Evolutionary conservation across 768 basidiomycete species (phyloP).

Genomic region (Russula brevipes): DNA sequence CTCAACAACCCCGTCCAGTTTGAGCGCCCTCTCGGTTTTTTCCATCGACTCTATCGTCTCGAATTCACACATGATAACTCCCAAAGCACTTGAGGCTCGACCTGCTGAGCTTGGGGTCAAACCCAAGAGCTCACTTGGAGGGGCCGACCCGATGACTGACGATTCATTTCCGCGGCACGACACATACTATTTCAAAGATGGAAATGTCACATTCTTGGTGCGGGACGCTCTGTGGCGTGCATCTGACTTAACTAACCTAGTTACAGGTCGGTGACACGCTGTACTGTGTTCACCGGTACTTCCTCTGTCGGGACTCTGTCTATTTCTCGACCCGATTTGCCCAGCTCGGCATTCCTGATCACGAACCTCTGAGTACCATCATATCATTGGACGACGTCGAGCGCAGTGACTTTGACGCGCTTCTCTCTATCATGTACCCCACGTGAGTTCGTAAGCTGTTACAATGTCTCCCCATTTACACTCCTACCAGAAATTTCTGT

Average conservation of each 20-base stretch:
- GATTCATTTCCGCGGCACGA: conserved; percentile 7
- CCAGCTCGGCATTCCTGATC: not conserved
- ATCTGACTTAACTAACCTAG: not conserved
- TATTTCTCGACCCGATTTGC: conserved; percentile 2
- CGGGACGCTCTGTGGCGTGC: not conserved
- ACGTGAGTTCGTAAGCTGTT: not conserved
- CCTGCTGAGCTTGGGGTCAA: not conserved
- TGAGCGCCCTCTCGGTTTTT: not conserved
- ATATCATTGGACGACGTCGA: conserved; percentile 7
- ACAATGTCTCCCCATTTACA: not conserved
- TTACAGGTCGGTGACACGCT: not conserved
- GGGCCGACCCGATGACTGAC: not conserved
- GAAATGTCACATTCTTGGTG: conserved; percentile 22
- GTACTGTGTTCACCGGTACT: conserved; percentile 12
- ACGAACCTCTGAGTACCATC: not conserved
- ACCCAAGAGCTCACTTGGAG: no score
- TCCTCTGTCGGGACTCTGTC: conserved; percentile 13
- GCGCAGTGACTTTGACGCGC: conserved; percentile 9
- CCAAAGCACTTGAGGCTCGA: not conserved
- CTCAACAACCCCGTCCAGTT: not conserved
- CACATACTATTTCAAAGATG: conserved; percentile 17
- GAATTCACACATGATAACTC: not conserved
- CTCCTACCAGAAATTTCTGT: conserved; percentile 3
- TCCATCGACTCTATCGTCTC: conserved; percentile 1
- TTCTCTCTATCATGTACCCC: conserved; percentile 5